Evolutionary conservation across 352 stramenopile genomes (phyloP).

Genomic region (Pythium dissimile): DNA sequence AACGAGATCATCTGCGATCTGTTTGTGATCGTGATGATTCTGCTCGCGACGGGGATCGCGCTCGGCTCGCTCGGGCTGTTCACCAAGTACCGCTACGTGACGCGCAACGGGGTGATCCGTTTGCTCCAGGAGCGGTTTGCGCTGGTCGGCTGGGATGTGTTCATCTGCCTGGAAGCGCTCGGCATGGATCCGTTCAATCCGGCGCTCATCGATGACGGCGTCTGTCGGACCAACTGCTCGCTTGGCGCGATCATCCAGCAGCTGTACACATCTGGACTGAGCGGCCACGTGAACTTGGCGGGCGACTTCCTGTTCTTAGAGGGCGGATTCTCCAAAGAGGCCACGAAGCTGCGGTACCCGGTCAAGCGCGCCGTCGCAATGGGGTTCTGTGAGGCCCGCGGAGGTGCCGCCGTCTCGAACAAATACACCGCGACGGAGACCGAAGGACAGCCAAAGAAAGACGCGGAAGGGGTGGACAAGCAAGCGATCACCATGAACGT

Average conservation of each 20-base stretch:
- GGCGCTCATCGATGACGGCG: slow-evolving; percentile 16
- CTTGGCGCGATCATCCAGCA: slow-evolving; percentile 34
- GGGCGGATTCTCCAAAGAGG: slow-evolving; percentile 25
- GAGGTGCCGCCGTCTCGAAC: neutral
- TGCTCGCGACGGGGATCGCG: slow-evolving; percentile 16
- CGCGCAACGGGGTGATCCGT: slow-evolving; percentile 27
- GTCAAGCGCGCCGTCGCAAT: slow-evolving; percentile 29
- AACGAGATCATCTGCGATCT: slow-evolving; percentile 47
- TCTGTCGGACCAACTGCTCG: slow-evolving; percentile 27
- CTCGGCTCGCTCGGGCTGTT: slow-evolving; percentile 20
- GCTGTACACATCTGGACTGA: slow-evolving; percentile 37
- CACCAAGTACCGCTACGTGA: slow-evolving; percentile 26
- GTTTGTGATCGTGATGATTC: slow-evolving; percentile 24
- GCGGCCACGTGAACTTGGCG: slow-evolving; percentile 27
- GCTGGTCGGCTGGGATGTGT: slow-evolving; percentile 42
- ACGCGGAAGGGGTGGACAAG: neutral
- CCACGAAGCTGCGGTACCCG: slow-evolving; percentile 15
- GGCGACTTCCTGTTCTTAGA: slow-evolving; percentile 36
- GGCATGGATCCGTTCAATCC: slow-evolving; percentile 35
- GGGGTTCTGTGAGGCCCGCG: slow-evolving; percentile 15
- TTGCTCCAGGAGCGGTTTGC: slow-evolving; percentile 35
- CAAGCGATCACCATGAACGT: neutral
- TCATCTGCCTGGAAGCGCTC: slow-evolving; percentile 30
- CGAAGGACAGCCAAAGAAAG: neutral
- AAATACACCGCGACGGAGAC: neutral